phyloP scores from a whole-genome alignment of 2,329 filamentous ascomycete species.

The Aureobasidium namibiae region DNA sequence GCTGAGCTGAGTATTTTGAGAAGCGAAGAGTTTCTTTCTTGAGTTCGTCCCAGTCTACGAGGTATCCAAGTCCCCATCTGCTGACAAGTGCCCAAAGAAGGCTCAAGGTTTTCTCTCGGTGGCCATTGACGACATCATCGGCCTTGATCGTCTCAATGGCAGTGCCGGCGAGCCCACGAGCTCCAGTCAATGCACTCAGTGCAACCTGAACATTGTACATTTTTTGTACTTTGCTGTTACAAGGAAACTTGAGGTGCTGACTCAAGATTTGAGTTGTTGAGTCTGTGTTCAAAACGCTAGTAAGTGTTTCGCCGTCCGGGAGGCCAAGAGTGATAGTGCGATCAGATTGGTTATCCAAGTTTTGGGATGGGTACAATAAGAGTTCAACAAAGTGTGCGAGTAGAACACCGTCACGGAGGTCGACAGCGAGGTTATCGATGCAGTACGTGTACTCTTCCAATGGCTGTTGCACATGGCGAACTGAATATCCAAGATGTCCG shows the following conservation, averaged over 20 bases:
- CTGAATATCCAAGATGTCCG: slow-evolving; percentile 48
- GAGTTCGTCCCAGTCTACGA: slow-evolving; percentile 50
- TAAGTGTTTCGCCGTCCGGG: slow-evolving; percentile 37
- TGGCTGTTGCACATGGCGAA: slow-evolving; percentile 46
- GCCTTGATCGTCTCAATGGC: slow-evolving; percentile 40
- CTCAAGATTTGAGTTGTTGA: slow-evolving; percentile 41
- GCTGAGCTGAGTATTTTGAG: not conserved
- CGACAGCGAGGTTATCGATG: slow-evolving; percentile 53
- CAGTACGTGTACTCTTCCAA: slow-evolving; percentile 52
- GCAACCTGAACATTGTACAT: slow-evolving; percentile 52
- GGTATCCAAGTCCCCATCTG: slow-evolving; percentile 44
- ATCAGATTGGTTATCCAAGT: slow-evolving; percentile 20
- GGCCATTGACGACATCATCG: slow-evolving; percentile 55
- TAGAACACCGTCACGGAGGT: slow-evolving; percentile 53
- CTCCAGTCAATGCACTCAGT: slow-evolving; percentile 38
- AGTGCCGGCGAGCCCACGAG: slow-evolving; percentile 32
- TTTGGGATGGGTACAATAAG: slow-evolving; percentile 38
- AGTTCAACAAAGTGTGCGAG: slow-evolving; percentile 53
- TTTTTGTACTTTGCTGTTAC: slow-evolving; percentile 47
- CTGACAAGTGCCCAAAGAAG: slow-evolving; percentile 54
- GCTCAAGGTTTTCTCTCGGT: slow-evolving; percentile 55
- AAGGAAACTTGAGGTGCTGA: slow-evolving; percentile 51
- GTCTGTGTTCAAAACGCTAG: slow-evolving; percentile 22
- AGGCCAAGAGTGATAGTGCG: slow-evolving; percentile 38
- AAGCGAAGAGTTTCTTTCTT: slow-evolving; percentile 33